These are phyloP conservation scores for Coriaria nepalensis DNA, from an alignment of 306 rosid genomes.

Conservation along the genomic window DNA sequence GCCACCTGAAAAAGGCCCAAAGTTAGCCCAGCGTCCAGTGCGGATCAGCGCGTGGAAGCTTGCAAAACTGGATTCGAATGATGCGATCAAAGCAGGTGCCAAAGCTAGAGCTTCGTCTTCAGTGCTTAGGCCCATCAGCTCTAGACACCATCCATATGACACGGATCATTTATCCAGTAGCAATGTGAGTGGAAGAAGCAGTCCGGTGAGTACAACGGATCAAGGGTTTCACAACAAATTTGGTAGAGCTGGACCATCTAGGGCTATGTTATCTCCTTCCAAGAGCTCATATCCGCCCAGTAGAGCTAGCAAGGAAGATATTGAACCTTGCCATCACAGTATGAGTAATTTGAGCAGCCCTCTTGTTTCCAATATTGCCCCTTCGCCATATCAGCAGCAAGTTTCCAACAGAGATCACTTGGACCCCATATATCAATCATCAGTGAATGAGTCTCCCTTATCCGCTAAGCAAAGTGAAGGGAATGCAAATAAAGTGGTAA, in stretches of 20 bases:
- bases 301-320: slow-evolving; percentile 59
- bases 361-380: slow-evolving; percentile 37
- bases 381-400: slow-evolving; percentile 34
- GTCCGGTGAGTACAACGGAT: slow-evolving; percentile 40
- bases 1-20: slow-evolving; percentile 44
- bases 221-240: slow-evolving; percentile 38
- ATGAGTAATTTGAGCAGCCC: slow-evolving; percentile 66
- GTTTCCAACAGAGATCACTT: slow-evolving; percentile 35
- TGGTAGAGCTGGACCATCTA: slow-evolving; percentile 43
- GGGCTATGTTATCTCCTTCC: slow-evolving; percentile 31
- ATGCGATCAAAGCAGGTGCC: slow-evolving; percentile 60
- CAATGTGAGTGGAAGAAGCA: slow-evolving; percentile 70
- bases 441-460: slow-evolving; percentile 31
- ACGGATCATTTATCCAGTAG: slow-evolving; percentile 50
- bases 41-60: slow-evolving; percentile 82
- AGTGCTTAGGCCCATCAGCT: slow-evolving; percentile 58
- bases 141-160: slow-evolving; percentile 41
- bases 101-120: slow-evolving; percentile 91
- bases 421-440: slow-evolving; percentile 56
- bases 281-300: slow-evolving; percentile 64
- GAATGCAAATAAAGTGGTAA: slow-evolving; percentile 20
- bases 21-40: slow-evolving; percentile 37
- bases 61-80: slow-evolving; percentile 66
- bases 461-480: slow-evolving; percentile 35
- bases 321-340: slow-evolving; percentile 38